Conservation (phyloP, 2,329 filamentous ascomycete species). For the Colletotrichum cuscutae region DNA sequence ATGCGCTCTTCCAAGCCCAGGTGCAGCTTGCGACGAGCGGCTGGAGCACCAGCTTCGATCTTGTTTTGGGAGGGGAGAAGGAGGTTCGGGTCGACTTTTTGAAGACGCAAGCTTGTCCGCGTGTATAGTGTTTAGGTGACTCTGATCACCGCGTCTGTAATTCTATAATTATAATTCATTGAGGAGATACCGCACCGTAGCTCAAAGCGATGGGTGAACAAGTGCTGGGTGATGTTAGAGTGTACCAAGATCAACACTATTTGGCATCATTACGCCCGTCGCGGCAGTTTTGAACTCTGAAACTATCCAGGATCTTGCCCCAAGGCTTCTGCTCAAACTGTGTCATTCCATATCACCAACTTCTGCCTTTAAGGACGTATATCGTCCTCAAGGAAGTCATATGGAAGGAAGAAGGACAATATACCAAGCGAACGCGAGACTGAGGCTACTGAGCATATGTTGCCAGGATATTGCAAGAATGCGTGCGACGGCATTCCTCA, state of each 20-base stretch:
- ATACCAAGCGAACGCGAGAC: no score
- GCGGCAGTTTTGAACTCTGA: background rate
- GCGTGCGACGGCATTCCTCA: no score
- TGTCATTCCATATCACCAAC: background rate
- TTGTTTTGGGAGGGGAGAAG: slow-evolving; percentile 19
- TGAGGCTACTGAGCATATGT: no score
- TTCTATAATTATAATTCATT: background rate
- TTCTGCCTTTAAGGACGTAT: background rate
- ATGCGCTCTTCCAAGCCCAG: slow-evolving; percentile 16
- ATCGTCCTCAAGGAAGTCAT: no score
- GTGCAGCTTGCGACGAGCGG: slow-evolving; percentile 27
- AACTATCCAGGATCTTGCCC: background rate
- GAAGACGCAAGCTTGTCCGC: slow-evolving; percentile 32
- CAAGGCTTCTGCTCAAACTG: background rate
- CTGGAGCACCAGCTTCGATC: slow-evolving; percentile 35
- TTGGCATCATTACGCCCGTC: background rate
- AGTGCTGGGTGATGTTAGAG: background rate
- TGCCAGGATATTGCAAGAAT: no score
- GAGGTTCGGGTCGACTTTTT: slow-evolving; percentile 30
- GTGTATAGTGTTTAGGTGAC: background rate
- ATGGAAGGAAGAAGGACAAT: no score
- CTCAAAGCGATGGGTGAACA: background rate
- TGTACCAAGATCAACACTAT: background rate
- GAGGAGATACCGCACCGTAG: background rate
- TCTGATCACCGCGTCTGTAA: background rate